Base-by-base conservation (phyloP, 768 basidiomycete species). In the Lyophyllum semitale region DNA sequence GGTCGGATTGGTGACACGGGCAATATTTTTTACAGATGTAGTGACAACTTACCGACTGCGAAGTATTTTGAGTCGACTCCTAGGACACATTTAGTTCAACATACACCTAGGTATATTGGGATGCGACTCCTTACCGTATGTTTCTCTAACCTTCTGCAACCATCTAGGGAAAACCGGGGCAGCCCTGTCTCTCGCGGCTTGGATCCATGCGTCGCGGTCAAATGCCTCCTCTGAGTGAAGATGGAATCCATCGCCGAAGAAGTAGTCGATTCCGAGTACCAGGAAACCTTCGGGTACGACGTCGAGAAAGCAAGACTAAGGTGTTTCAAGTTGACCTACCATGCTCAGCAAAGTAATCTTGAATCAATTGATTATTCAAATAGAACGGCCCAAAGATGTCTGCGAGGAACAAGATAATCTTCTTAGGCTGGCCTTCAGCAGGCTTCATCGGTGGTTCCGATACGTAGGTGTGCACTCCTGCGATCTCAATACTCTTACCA, bases 381-480 rank as follows among this genome's bases (percentile, higher is more conserved):
- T 73, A 84, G 54, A 85, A 77, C 2, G 86, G 80, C 1, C 87
- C 80, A 60, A 73, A 85, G 2, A 87, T 76, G 58, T 88, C 87
- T 0, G 84, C 59, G 56, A 83, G 79, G 72, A 75, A 87, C 20
- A 88, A 65, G 17, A 88, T 66, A 51, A 88, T 71, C 48, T 77
- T 82, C 57, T 73, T 75, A 6, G 60, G 58, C 2, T 38, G 12
- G 50, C 55, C 35, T 17, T 53, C 54, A 29, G 38, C 32, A 41
- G 44, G 32, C 6, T 20, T 32, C 0, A 63, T 55, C 2, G 72
- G 63, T 0, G 82, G 81, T 50, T 81, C 77, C 3, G 83, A 77
- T 33, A 87, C 52, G 60, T 88, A 87, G 0, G 84, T 85, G 0
- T 73, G 66, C 0, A 84, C 67, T 23, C 73, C 79, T 40, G 73